Conservation (phyloP, 192 early-diverging fungal genomes). For the Coemansia sp. region DNA sequence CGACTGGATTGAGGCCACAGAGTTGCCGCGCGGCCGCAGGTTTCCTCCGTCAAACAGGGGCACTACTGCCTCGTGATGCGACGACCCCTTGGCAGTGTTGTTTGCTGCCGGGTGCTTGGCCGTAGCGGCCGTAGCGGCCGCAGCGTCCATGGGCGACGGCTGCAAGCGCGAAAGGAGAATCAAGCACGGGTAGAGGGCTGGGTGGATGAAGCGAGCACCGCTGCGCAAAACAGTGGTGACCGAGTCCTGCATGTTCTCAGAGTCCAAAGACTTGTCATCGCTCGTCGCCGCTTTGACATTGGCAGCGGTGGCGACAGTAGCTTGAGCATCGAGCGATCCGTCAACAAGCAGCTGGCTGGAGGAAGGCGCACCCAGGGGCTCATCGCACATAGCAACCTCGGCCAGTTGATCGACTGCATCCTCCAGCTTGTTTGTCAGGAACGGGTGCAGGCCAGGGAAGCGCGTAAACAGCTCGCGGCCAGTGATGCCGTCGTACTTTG, state of each 20-base stretch:
- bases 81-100: neutral
- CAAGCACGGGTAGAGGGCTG: slow-evolving; percentile 86
- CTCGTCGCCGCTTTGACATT: too few species aligned
- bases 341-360: neutral
- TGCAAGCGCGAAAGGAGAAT: slow-evolving; percentile 79
- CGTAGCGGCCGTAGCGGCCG: neutral
- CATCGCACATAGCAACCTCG: slow-evolving; percentile 22
- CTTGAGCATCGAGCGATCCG: neutral
- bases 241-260: neutral
- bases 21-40: neutral
- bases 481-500: slow-evolving; percentile 71
- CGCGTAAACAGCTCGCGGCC: slow-evolving; percentile 88
- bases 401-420: slow-evolving; percentile 60
- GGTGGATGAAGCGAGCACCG: slow-evolving; percentile 64
- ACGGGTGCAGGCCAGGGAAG: slow-evolving; percentile 74
- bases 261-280: too few species aligned
- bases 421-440: slow-evolving; percentile 71
- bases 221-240: slow-evolving; percentile 20
- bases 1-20: slow-evolving; percentile 5
- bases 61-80: neutral
- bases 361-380: neutral
- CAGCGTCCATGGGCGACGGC: slow-evolving; percentile 55
- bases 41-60: neutral
- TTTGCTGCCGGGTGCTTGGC: neutral
- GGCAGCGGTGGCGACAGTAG: too few species aligned